Base-by-base conservation (phyloP, 2,329 filamentous ascomycete species). In the Colletotrichum aenigma region DNA sequence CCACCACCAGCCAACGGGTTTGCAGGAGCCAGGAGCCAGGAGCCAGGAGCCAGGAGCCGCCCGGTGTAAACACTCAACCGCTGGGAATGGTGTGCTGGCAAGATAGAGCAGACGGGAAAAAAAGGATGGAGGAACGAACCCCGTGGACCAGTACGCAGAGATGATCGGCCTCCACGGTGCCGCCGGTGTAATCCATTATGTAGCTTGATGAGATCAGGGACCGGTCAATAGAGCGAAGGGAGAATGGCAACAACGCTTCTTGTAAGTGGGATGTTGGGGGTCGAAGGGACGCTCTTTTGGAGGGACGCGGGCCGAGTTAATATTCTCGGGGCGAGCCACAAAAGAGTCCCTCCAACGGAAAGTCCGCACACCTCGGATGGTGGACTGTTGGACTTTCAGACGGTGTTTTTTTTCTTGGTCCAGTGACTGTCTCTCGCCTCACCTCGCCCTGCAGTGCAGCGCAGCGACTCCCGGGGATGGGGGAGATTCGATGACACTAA, bases 121-220 rank as follows among this genome's bases (percentile, higher is more conserved):
- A 56, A 21, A 48, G 21, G n/a, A n/a, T 21, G 36, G 15, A 43
- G 70, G 77, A 69, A 84, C 90, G 83, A 90, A 94, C 93, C 86
- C 94, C 91, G 82, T 96, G 94, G 68, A 96, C 92, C 60, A 96
- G 88, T 56, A 96, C 93, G 80, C 93, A 94, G 77, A 96, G 91
- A 83, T 96, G 94, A 78, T 94, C 89, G 64, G 93, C 92, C 74
- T 89, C 85, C 60, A 82, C 69, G 80, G 85, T 88, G 78, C 89
- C 89, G 77, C 90, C 90, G 75, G 85, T 88, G 80, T 87, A 88
- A 78, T 88, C 85, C 82, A 87, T 86, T 78, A 84, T 85, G 72
- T 71, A 71, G 67, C 74, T 65, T 70, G 79, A 78, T 64, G 79
- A 80, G 76, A 84, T 79, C 76, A 84, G 81, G 74, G 80, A 81